Percentiles rank a stretch among this genome's conserved stretches.
phyloP scores from a whole-genome alignment of 371 early-diverging fungal species.

The Entomophthora muscae region DNA sequence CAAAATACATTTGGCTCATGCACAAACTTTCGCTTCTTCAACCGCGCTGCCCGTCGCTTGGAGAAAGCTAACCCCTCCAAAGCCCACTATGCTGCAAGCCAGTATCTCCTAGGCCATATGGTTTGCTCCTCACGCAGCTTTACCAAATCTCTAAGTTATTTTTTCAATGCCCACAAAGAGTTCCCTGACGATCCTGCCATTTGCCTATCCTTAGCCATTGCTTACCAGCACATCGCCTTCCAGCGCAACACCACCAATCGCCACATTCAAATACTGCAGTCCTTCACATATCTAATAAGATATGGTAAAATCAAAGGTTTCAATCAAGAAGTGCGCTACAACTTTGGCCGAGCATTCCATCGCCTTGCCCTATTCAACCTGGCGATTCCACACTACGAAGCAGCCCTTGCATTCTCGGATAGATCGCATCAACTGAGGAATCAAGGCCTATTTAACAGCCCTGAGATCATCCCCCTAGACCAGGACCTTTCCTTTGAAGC shows the following conservation, averaged over 20 bases:
- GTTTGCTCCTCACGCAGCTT: slow-evolving; percentile 14
- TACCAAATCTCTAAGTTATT: slow-evolving; percentile 25
- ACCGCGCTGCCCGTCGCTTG: neutral
- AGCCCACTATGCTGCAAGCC: neutral
- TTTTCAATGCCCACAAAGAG: slow-evolving; percentile 31
- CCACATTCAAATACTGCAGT: slow-evolving; percentile 45
- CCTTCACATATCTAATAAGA: slow-evolving; percentile 45
- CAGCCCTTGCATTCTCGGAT: slow-evolving; percentile 37
- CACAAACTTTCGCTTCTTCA: neutral
- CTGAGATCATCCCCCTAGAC: slow-evolving; percentile 9
- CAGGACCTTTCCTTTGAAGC: slow-evolving; percentile 37
- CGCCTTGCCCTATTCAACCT: slow-evolving; percentile 50
- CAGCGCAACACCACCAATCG: slow-evolving; percentile 47
- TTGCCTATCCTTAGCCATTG: slow-evolving; percentile 36
- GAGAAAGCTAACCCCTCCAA: neutral
- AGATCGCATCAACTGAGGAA: neutral
- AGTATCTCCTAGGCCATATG: neutral
- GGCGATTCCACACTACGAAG: slow-evolving; percentile 65
- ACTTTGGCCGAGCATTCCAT: slow-evolving; percentile 73
- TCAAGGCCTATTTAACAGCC: neutral
- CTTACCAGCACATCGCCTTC: slow-evolving; percentile 40
- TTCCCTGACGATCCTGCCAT: slow-evolving; percentile 42
- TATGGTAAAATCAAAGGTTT: slow-evolving; percentile 31
- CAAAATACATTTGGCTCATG: neutral
- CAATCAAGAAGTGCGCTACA: slow-evolving; percentile 64